Evolutionary conservation across 2,329 filamentous ascomycete genomes (phyloP).

Genomic region (Thelonectria rubi): DNA sequence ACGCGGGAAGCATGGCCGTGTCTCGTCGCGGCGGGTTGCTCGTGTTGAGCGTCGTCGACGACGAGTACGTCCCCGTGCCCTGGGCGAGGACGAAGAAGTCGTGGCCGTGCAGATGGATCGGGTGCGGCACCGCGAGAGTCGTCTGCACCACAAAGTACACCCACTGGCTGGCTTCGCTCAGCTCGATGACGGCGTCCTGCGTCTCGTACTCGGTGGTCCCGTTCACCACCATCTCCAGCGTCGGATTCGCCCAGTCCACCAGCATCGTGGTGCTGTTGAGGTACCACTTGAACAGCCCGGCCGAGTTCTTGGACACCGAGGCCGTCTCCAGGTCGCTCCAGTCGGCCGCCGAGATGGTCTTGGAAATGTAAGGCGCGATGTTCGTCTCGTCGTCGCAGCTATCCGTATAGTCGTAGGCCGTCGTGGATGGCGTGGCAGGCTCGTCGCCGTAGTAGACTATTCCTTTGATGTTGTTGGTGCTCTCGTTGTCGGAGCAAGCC

Average conservation of each 20-base stretch:
- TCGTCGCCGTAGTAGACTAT: conserved; percentile 55
- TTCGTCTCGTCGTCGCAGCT: conserved; percentile 48
- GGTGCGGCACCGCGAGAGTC: conserved; percentile 39
- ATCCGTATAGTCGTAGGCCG: conserved; percentile 21
- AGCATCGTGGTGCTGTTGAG: conserved; percentile 49
- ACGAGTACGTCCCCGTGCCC: conserved; percentile 36
- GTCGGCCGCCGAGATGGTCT: conserved; percentile 43
- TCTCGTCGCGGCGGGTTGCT: conserved; percentile 62
- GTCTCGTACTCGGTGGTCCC: conserved; percentile 30
- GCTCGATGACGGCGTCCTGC: conserved; percentile 35
- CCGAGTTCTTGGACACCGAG: conserved; percentile 38
- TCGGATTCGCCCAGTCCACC: conserved; percentile 45
- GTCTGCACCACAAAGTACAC: conserved; percentile 45
- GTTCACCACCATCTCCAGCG: conserved; percentile 37
- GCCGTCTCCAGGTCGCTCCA: conserved; percentile 39
- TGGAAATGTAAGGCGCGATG: conserved; percentile 48
- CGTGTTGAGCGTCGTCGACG: conserved; percentile 27
- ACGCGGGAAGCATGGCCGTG: conserved; percentile 56
- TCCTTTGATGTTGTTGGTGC: conserved; percentile 54
- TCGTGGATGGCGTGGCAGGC: conserved; percentile 28
- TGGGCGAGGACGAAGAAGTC: conserved; percentile 46
- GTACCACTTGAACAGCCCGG: conserved; percentile 56
- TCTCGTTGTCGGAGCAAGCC: conserved; percentile 47
- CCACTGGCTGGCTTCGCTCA: conserved; percentile 41
- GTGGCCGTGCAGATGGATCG: conserved; percentile 50